Evolutionary conservation across 2,329 filamentous ascomycete species (phyloP), one percentile per base, ranked within the genome.

Genomic region (Monilinia aucupariae): DNA sequence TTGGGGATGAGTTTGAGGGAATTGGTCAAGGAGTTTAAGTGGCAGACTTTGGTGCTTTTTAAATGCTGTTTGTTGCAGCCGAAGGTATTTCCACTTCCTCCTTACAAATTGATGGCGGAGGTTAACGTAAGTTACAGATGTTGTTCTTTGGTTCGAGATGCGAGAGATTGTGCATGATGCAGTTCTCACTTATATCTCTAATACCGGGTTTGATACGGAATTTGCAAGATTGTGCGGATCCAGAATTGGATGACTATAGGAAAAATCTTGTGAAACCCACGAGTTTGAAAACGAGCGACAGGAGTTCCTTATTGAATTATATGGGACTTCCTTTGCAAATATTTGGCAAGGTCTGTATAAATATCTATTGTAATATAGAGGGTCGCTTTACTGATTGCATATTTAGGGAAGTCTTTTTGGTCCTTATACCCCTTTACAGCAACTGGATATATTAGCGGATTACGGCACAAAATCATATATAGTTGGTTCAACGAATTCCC

Each of bases 131-230:
- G 34, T 0, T n/a, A 17, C 69, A 96, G 92, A 97, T 97, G 89
- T 86, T 99, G 61, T 97, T 99, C 79, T 99, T 97, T 72, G 92
- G 94, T 66, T 92, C 93, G n/a, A 87, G 92, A 70, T 97, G 94
- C 76, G 94, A 99, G 76, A 85, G 90, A 68, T 79, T 99, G 69
- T 99, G 94, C 82, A 96, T 97, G 90, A 92, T 96, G 77, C 94
- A 99, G 76, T 99, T 97, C 78, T 94, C 93, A 50, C 83, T 99
- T 52, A 88, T 99, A 70, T 97, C 93, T 60, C 81, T 99, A 72
- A 96, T 99, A 78, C 94, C 94, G 53, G 92, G 92, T 64, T 84
- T 99, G 63, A 87, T 97, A 72, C 86, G 91, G 71, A 91, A 89
- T 71, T 83, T 99, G n/a, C 88, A 96, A 76, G 94, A 99, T 77